These are phyloP conservation scores for Striga asiatica DNA, from an alignment of 257 asterid genomes.

Conservation along the genomic window DNA sequence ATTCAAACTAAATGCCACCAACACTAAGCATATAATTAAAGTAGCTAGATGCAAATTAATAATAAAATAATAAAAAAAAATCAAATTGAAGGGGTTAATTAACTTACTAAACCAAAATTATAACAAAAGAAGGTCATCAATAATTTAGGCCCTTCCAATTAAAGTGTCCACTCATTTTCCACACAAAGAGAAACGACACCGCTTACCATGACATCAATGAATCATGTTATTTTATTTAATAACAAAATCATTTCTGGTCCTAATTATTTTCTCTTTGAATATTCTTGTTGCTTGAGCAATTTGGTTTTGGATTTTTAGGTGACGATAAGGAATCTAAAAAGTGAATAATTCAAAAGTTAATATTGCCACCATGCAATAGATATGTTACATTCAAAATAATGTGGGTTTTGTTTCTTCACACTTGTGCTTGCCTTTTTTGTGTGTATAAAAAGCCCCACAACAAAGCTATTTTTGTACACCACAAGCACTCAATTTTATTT, in stretches of 20 bases:
- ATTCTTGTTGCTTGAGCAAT: conserved; percentile 17
- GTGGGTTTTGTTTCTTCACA: conserved; percentile 7
- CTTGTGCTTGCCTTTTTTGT: conserved; percentile 12
- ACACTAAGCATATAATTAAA: too few relatives aligned
- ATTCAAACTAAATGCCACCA: too few relatives aligned
- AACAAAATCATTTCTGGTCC: too few relatives aligned
- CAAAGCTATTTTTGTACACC: conserved; percentile 10
- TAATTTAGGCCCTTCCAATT: conserved; percentile 24
- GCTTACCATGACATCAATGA: conserved; percentile 14
- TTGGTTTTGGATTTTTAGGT: background rate
- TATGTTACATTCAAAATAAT: conserved; percentile 25
- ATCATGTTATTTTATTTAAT: too few relatives aligned
- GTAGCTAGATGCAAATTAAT: too few relatives aligned
- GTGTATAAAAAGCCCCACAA: conserved; percentile 26
- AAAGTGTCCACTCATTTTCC: conserved; percentile 69
- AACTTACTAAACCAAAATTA: background rate
- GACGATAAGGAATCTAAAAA: conserved; percentile 34
- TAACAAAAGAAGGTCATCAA: conserved; percentile 12
- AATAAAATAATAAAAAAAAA: too few relatives aligned
- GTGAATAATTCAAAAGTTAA: conserved; percentile 20
- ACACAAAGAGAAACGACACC: conserved; percentile 23
- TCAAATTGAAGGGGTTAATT: too few relatives aligned
- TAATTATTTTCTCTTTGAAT: background rate
- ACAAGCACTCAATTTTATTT: background rate
- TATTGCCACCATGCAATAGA: conserved; percentile 38